phyloP scores from a whole-genome alignment of 2,329 filamentous ascomycete genomes.

The Aureobasidium sp. region DNA sequence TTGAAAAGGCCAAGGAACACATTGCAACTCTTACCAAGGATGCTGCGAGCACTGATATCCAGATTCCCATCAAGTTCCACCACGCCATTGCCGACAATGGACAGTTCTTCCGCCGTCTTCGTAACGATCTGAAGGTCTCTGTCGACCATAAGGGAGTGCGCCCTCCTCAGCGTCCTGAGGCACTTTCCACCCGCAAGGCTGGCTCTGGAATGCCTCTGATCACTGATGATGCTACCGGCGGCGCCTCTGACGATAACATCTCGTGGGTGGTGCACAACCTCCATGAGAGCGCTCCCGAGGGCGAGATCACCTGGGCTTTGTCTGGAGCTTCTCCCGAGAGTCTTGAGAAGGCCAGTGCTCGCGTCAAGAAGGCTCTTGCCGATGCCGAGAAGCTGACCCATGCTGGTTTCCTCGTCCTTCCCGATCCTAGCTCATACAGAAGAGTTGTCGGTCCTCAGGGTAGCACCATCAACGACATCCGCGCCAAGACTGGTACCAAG shows the following conservation, averaged over 20 bases:
- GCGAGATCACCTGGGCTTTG: slow-evolving; percentile 78
- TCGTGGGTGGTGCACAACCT: slow-evolving; percentile 81
- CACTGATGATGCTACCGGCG: slow-evolving; percentile 61
- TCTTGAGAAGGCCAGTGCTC: slow-evolving; percentile 71
- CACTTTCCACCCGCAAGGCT: slow-evolving; percentile 39
- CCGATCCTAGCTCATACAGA: slow-evolving; percentile 82
- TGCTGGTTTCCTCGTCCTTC: slow-evolving; percentile 81
- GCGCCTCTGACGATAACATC: slow-evolving; percentile 56
- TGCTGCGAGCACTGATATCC: slow-evolving; percentile 79
- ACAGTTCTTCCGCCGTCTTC: slow-evolving; percentile 84
- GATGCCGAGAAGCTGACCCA: slow-evolving; percentile 62
- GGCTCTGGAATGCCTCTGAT: slow-evolving; percentile 75
- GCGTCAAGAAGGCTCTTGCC: slow-evolving; percentile 65
- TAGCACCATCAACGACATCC: slow-evolving; percentile 85
- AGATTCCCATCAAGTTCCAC: slow-evolving; percentile 75
- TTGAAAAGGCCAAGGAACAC: slow-evolving; percentile 81
- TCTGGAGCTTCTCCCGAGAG: slow-evolving; percentile 65
- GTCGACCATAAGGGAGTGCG: slow-evolving; percentile 84
- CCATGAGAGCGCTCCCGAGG: slow-evolving; percentile 57
- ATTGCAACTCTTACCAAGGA: slow-evolving; percentile 73
- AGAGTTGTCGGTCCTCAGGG: slow-evolving; percentile 85
- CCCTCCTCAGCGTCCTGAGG: slow-evolving; percentile 60
- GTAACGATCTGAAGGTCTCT: slow-evolving; percentile 78
- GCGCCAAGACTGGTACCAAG: slow-evolving; percentile 85
- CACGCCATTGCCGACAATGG: slow-evolving; percentile 82